These are phyloP conservation scores for Mortierella sp. DNA, from an alignment of 371 early-diverging fungal genomes.

Conservation along the genomic window DNA sequence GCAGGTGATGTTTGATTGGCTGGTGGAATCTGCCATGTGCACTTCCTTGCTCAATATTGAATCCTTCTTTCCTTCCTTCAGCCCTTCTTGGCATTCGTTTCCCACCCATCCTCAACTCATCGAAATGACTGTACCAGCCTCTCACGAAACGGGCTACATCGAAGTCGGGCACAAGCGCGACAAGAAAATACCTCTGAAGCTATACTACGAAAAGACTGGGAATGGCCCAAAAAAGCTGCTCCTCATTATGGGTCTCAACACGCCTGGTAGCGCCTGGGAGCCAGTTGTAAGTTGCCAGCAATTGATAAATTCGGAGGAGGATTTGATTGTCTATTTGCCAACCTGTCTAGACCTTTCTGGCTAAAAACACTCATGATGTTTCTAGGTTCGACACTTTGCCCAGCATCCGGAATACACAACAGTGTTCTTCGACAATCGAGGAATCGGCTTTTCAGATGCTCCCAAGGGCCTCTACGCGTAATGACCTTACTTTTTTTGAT, in stretches of 20 bases:
- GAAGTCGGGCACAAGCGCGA: constrained; percentile 29
- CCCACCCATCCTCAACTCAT: not conserved
- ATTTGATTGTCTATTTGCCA: not conserved
- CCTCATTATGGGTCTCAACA: constrained; percentile 47
- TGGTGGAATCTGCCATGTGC: no score
- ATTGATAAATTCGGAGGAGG: not conserved
- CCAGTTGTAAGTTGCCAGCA: constrained; percentile 28
- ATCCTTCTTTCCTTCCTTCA: no score
- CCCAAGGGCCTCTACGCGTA: constrained; percentile 66
- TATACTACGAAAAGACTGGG: constrained; percentile 47
- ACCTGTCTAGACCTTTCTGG: no score
- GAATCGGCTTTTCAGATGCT: constrained; percentile 73
- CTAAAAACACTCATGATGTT: constrained; percentile 1
- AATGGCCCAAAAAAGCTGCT: constrained; percentile 42
- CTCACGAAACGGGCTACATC: constrained; percentile 31
- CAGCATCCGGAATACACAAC: constrained; percentile 68
- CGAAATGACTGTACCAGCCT: constrained; percentile 9
- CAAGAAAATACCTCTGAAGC: constrained; percentile 32
- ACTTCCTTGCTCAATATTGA: no score
- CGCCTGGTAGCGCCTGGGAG: constrained; percentile 46
- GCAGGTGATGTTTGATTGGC: no score
- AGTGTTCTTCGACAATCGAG: constrained; percentile 85
- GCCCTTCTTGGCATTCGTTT: no score
- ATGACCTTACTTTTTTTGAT: not conserved
- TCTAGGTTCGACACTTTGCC: constrained; percentile 37